phyloP scores from a whole-genome alignment of 148 eudicot genomes.

The Salicornia ramosissima region DNA sequence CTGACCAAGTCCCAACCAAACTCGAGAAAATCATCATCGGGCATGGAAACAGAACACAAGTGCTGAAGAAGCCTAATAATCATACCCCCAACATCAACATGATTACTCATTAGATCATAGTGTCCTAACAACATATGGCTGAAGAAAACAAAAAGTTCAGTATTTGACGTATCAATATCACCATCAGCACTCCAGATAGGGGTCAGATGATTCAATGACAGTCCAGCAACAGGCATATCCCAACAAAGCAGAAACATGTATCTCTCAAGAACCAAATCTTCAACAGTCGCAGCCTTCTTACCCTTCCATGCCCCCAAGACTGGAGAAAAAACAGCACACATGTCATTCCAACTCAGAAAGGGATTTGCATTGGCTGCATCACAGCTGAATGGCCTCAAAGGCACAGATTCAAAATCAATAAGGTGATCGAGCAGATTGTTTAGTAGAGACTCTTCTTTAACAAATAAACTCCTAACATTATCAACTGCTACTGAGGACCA shows the following conservation, averaged over 20 bases:
- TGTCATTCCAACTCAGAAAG: slow-evolving; percentile 44
- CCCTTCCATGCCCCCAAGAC: slow-evolving; percentile 72
- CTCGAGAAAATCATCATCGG: slow-evolving; percentile 45
- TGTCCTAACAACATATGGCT: slow-evolving; percentile 52
- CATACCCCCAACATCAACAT: slow-evolving; percentile 35
- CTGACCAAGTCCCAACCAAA: slow-evolving; percentile 73
- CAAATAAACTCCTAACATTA: slow-evolving; percentile 37
- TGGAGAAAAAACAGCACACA: slow-evolving; percentile 48
- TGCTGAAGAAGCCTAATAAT: slow-evolving; percentile 48
- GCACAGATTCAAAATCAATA: slow-evolving; percentile 72
- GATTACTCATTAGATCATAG: slow-evolving; percentile 25
- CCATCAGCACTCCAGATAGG: slow-evolving; percentile 27
- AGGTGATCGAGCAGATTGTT: slow-evolving; percentile 56
- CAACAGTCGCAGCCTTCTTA: slow-evolving; percentile 52
- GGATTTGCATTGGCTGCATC: slow-evolving; percentile 32
- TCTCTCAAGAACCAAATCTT: slow-evolving; percentile 82
- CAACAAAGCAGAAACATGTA: slow-evolving; percentile 85
- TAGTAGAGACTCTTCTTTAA: slow-evolving; percentile 37
- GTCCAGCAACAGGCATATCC: slow-evolving; percentile 62
- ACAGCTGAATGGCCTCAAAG: slow-evolving; percentile 45
- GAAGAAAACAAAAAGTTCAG: slow-evolving; percentile 50
- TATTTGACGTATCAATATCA: slow-evolving; percentile 42
- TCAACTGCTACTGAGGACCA: slow-evolving; percentile 62
- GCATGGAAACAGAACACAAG: slow-evolving; percentile 34
- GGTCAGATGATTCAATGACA: slow-evolving; percentile 31